These are phyloP conservation scores for Guadua angustifolia DNA, from an alignment of 176 grass and related monocot genomes.

Conservation along the genomic window DNA sequence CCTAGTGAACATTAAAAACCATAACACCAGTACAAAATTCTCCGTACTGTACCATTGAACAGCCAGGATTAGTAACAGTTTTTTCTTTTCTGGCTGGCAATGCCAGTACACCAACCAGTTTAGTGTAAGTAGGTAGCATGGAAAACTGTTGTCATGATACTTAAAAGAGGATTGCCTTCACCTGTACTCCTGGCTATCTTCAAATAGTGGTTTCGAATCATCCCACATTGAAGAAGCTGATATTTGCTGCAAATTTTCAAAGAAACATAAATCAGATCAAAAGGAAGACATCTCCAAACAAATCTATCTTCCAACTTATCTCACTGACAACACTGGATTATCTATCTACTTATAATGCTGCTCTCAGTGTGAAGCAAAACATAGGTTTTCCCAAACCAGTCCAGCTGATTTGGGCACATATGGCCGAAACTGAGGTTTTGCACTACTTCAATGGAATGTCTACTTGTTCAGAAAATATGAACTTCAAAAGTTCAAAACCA, in stretches of 20 bases:
- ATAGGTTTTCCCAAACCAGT: not conserved
- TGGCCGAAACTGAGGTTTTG: not conserved
- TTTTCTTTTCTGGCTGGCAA: not conserved
- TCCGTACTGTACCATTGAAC: slow-evolving; percentile 5
- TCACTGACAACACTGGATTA: slow-evolving; percentile 4
- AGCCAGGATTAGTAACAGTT: not conserved
- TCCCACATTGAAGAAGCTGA: slow-evolving; percentile 82
- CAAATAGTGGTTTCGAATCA: slow-evolving; percentile 73
- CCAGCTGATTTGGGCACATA: not conserved
- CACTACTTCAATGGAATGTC: not conserved
- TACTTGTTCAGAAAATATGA: not conserved
- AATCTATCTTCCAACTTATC: not conserved
- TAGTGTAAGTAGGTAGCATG: not conserved
- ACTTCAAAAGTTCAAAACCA: not conserved
- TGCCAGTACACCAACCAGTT: slow-evolving; percentile 1
- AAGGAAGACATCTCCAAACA: slow-evolving; percentile 37
- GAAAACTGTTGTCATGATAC: not conserved
- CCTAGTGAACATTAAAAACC: not conserved
- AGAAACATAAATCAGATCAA: slow-evolving; percentile 29
- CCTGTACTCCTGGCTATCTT: slow-evolving; percentile 83
- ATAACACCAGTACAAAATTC: slow-evolving; percentile 32
- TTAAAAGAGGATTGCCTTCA: slow-evolving; percentile 53
- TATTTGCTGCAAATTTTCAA: slow-evolving; percentile 68
- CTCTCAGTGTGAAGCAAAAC: slow-evolving; percentile 22
- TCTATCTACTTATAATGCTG: not conserved